Evolutionary conservation across 306 rosid genomes (phyloP).

Genomic region (Malus domestica): DNA sequence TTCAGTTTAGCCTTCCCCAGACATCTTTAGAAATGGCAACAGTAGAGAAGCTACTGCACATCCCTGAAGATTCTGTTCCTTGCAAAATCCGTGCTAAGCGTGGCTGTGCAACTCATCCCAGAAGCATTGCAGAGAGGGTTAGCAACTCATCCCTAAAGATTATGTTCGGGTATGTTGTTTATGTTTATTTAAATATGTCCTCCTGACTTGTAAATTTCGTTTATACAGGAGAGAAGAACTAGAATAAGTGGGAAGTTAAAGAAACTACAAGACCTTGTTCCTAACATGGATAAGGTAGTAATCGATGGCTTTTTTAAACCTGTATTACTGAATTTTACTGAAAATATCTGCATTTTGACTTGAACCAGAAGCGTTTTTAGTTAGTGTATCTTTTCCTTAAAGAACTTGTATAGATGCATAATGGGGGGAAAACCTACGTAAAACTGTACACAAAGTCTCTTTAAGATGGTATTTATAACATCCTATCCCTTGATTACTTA

Average conservation of each 20-base stretch:
- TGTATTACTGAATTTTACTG: neutral
- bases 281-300: conserved; percentile 90
- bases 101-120: conserved; percentile 97
- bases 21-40: conserved; percentile 76
- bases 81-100: conserved; percentile 98
- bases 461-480: neutral
- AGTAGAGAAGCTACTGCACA: conserved; percentile 64
- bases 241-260: conserved; percentile 84
- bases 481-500: neutral
- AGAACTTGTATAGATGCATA: too few species aligned
- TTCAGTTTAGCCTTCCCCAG: conserved; percentile 85
- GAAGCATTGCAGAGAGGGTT: conserved; percentile 97
- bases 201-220: neutral
- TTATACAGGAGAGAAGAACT: conserved; percentile 75
- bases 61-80: conserved; percentile 90
- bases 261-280: conserved; percentile 88
- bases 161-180: neutral
- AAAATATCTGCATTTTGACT: neutral
- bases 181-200: neutral
- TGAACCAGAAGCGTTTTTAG: neutral
- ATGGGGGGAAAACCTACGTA: neutral
- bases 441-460: neutral
- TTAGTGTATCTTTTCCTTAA: too few species aligned
- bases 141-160: conserved; percentile 85
- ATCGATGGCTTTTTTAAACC: neutral